These are phyloP conservation scores for Trichodelitschia bisporula DNA, from an alignment of 495 filamentous ascomycete genomes.

Conservation along the genomic window DNA sequence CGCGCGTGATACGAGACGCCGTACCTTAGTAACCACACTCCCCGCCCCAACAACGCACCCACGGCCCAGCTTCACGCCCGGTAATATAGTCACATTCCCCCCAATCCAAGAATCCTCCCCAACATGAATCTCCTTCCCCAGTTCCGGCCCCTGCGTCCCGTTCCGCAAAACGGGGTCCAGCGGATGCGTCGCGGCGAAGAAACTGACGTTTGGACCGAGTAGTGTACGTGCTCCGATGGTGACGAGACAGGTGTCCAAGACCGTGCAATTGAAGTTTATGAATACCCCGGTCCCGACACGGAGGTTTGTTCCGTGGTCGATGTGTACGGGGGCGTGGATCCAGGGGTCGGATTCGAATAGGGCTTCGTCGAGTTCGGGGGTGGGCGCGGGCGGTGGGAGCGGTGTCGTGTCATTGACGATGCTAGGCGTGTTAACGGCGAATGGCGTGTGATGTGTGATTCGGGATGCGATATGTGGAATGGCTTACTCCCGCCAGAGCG, in stretches of 20 bases:
- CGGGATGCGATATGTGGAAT: background rate
- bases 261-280: constrained; percentile 51
- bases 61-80: constrained; percentile 61
- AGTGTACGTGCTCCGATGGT: constrained; percentile 59
- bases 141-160: constrained; percentile 50
- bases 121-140: constrained; percentile 48
- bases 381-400: constrained; percentile 28
- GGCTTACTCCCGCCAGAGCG: constrained; percentile 53
- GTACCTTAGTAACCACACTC: constrained; percentile 72
- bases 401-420: constrained; percentile 33
- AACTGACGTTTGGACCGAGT: constrained; percentile 51
- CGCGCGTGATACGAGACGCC: constrained; percentile 4
- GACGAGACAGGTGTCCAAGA: constrained; percentile 56
- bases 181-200: constrained; percentile 54
- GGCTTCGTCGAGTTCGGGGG: constrained; percentile 31
- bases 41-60: constrained; percentile 63
- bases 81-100: constrained; percentile 46
- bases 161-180: constrained; percentile 48
- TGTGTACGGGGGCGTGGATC: constrained; percentile 43
- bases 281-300: constrained; percentile 41
- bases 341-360: constrained; percentile 36
- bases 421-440: constrained; percentile 15
- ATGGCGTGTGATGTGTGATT: constrained; percentile 1
- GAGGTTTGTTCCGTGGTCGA: constrained; percentile 60
- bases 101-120: constrained; percentile 83